Percentiles rank a stretch among this genome's conserved stretches.
These are phyloP conservation scores for Salvia rosmarinus DNA, from an alignment of 257 asterid species.

Conservation along the genomic window DNA sequence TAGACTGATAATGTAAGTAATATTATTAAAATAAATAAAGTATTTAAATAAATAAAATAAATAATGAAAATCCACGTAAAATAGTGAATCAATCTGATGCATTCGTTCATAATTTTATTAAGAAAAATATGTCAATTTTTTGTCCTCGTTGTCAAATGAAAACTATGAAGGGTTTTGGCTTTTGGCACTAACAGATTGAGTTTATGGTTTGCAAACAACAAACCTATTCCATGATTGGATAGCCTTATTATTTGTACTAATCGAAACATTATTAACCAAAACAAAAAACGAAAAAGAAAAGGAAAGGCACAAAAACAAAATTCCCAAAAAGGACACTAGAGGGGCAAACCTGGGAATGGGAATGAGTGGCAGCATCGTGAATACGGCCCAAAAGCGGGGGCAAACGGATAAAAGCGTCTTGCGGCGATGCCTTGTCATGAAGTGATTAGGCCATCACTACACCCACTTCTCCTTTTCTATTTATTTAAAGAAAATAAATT, in stretches of 20 bases:
- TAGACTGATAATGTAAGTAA: too few species aligned
- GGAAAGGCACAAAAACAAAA: background rate
- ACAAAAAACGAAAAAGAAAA: background rate
- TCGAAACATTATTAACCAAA: background rate
- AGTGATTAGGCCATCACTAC: conserved; percentile 48
- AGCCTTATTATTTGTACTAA: conserved; percentile 25
- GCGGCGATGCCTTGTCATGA: conserved; percentile 31
- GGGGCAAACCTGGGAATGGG: conserved; percentile 5
- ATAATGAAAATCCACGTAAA: too few species aligned
- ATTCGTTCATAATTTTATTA: too few species aligned
- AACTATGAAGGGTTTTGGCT: conserved; percentile 10
- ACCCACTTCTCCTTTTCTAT: conserved; percentile 24
- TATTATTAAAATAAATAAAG: too few species aligned
- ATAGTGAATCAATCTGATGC: too few species aligned
- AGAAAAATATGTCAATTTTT: too few species aligned
- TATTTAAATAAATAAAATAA: too few species aligned
- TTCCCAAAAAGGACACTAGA: background rate
- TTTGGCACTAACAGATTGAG: conserved; percentile 31
- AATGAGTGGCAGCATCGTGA: conserved; percentile 32
- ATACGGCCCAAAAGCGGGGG: background rate
- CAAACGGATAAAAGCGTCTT: background rate
- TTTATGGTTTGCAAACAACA: conserved; percentile 38
- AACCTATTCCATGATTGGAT: conserved; percentile 42
- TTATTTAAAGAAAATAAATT: background rate
- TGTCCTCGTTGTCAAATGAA: background rate